phyloP scores from a whole-genome alignment of 495 filamentous ascomycete species.

The Annulohypoxylon maeteangense region DNA sequence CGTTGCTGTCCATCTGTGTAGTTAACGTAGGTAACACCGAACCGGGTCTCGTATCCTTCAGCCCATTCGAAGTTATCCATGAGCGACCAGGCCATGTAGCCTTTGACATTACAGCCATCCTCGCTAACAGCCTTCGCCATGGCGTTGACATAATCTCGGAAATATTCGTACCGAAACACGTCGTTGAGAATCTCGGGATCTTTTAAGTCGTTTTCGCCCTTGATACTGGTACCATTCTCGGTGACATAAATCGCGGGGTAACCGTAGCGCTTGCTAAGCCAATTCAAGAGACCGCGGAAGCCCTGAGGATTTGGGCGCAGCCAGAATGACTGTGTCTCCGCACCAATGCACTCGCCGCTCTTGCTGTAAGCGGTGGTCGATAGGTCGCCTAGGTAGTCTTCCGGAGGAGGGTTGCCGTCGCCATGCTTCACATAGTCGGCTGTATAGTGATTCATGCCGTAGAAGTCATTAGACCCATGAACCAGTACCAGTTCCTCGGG shows the following conservation, averaged over 20 bases:
- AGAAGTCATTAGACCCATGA: conserved; percentile 81
- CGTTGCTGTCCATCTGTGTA: conserved; percentile 79
- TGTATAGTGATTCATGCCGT: conserved; percentile 88
- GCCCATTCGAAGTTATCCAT: conserved; percentile 80
- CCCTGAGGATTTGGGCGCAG: conserved; percentile 75
- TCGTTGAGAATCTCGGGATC: conserved; percentile 75
- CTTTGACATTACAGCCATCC: conserved; percentile 76
- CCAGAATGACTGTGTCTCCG: conserved; percentile 81
- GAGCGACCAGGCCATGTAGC: conserved; percentile 83
- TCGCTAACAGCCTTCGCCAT: conserved; percentile 72
- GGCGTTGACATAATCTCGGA: conserved; percentile 75
- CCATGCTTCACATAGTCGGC: conserved; percentile 83
- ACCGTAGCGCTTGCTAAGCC: conserved; percentile 80
- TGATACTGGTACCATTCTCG: conserved; percentile 81
- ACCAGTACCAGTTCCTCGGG: conserved; percentile 73
- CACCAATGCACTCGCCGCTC: conserved; percentile 72
- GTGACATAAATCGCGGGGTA: conserved; percentile 82
- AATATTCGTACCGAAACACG: conserved; percentile 80
- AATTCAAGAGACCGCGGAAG: conserved; percentile 80
- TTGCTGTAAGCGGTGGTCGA: conserved; percentile 75
- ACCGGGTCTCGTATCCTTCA: conserved; percentile 85
- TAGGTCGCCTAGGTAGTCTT: conserved; percentile 78
- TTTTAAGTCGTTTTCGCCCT: conserved; percentile 79
- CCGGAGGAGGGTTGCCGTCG: conserved; percentile 61
- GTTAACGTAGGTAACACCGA: conserved; percentile 82